Evolutionary conservation across 495 filamentous ascomycete species (phyloP).

Genomic region (Talaromyces thailandensis): DNA sequence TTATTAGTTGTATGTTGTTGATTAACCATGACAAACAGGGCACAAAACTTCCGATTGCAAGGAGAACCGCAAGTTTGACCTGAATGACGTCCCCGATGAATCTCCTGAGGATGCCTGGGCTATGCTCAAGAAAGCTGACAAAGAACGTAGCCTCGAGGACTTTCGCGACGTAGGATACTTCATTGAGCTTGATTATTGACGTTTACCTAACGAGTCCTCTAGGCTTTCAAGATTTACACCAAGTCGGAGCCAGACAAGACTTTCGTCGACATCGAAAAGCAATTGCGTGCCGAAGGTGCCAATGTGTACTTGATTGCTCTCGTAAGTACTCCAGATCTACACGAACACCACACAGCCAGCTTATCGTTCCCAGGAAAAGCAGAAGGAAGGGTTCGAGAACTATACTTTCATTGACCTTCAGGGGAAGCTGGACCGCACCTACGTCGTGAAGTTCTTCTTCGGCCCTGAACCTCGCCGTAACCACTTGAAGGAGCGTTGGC

Average conservation of each 20-base stretch:
- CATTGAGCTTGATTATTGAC: neutral
- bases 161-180: constrained; percentile 51
- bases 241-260: constrained; percentile 60
- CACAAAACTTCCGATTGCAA: constrained; percentile 60
- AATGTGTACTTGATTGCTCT: constrained; percentile 66
- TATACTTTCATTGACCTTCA: constrained; percentile 77
- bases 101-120: constrained; percentile 62
- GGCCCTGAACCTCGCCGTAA: constrained; percentile 54
- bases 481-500: constrained; percentile 54
- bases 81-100: constrained; percentile 47
- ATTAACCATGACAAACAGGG: constrained; percentile 32
- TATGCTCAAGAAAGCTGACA: constrained; percentile 50
- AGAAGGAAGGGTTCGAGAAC: constrained; percentile 45
- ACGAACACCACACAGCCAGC: neutral
- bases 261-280: constrained; percentile 62
- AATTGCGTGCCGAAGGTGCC: constrained; percentile 57
- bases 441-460: constrained; percentile 61
- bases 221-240: constrained; percentile 61
- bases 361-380: constrained; percentile 25
- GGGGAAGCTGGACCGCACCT: constrained; percentile 69
- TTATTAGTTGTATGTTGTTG: neutral
- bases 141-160: constrained; percentile 59
- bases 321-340: constrained; percentile 19
- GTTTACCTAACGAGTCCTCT: constrained; percentile 10
- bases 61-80: constrained; percentile 59